Evolutionary conservation across 225 moss, liverwort and hornwort genomes (phyloP).

Genomic region (Bryoerythrophyllum caledonicum): DNA sequence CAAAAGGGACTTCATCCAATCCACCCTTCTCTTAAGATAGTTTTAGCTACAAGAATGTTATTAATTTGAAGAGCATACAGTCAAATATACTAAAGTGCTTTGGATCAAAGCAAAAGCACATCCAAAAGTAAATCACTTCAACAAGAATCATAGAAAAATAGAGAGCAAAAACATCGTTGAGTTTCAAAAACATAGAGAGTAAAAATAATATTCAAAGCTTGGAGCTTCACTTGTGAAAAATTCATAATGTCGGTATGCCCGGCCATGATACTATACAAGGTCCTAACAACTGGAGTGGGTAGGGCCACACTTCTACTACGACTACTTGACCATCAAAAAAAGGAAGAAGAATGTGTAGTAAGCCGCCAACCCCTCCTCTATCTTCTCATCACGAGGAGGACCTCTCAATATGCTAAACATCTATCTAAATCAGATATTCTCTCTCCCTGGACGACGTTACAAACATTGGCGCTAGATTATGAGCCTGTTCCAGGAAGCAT

Average conservation of each 20-base stretch:
- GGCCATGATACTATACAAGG: constrained; percentile 1
- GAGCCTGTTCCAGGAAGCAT: neutral
- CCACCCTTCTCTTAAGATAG: too few species aligned
- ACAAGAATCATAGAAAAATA: too few species aligned
- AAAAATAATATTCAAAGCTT: neutral
- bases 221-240: neutral
- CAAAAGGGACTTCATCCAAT: too few species aligned
- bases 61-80: too few species aligned
- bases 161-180: too few species aligned
- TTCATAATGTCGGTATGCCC: constrained; percentile 4
- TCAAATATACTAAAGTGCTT: too few species aligned
- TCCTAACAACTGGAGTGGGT: constrained; percentile 6
- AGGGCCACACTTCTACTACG: neutral
- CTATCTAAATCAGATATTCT: constrained; percentile 2
- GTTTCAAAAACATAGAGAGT: too few species aligned
- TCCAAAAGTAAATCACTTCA: neutral
- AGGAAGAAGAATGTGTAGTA: neutral
- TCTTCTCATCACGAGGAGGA: neutral
- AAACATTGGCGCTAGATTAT: neutral
- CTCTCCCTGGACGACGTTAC: too few species aligned
- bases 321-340: neutral
- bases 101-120: neutral
- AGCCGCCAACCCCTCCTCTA: neutral
- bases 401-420: neutral
- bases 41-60: too few species aligned